Percentiles rank a stretch among this genome's conserved stretches.
Conservation (phyloP, 2,329 filamentous ascomycete species). For the Chrysoporthe cubensis region DNA sequence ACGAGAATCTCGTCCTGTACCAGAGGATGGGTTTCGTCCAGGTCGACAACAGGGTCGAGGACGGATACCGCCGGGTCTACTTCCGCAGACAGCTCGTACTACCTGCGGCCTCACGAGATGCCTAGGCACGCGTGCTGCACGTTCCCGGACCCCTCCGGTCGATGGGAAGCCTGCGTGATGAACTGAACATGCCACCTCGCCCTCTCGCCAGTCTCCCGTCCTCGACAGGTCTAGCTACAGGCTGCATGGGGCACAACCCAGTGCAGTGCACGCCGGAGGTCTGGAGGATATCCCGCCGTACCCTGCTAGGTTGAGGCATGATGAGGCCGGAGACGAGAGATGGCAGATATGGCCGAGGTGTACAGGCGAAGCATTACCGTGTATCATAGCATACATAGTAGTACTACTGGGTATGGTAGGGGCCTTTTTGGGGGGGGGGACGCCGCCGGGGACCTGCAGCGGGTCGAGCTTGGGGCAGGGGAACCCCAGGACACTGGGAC, state of each 20-base stretch:
- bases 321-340: no score
- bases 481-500: background rate
- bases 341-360: no score
- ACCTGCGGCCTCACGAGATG: background rate
- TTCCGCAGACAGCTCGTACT: slow-evolving; percentile 35
- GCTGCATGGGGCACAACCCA: no score
- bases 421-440: background rate
- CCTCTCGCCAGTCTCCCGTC: no score
- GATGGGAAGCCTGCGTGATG: no score
- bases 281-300: no score
- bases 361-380: no score
- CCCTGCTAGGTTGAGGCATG: no score
- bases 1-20: slow-evolving; percentile 32
- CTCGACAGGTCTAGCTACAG: no score
- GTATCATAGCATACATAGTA: no score
- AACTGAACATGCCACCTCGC: background rate
- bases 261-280: no score
- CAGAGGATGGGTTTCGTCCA: slow-evolving; percentile 38
- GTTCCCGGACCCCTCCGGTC: background rate
- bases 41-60: slow-evolving; percentile 36
- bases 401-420: no score
- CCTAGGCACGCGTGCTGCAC: background rate
- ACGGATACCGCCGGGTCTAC: slow-evolving; percentile 42
- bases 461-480: background rate
- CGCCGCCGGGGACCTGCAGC: background rate